Evolutionary conservation across 2,329 filamentous ascomycete genomes (phyloP).

Genomic region (Pseudodiploospora longispora): DNA sequence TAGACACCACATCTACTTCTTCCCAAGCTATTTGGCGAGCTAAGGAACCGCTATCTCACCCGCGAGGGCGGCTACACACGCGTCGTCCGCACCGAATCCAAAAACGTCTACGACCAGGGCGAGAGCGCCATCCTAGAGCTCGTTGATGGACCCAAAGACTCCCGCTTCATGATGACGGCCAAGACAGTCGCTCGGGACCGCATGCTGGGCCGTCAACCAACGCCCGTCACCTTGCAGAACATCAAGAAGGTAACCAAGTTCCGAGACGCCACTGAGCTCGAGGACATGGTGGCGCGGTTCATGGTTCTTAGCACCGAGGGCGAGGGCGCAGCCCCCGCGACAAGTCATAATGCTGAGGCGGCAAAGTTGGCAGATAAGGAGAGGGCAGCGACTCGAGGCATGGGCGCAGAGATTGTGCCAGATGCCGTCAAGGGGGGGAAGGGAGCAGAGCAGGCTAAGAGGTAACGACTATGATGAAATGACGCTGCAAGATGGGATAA

Average conservation of each 20-base stretch:
- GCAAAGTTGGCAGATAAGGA: slow-evolving; percentile 18
- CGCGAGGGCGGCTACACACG: slow-evolving; percentile 92
- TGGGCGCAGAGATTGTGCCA: slow-evolving; percentile 22
- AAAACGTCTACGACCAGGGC: slow-evolving; percentile 76
- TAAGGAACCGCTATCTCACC: slow-evolving; percentile 68
- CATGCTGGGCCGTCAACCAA: slow-evolving; percentile 47
- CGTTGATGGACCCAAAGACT: slow-evolving; percentile 88
- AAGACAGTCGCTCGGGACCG: slow-evolving; percentile 65
- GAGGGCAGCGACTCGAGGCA: slow-evolving; percentile 23
- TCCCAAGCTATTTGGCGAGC: slow-evolving; percentile 79
- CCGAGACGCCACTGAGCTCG: slow-evolving; percentile 59
- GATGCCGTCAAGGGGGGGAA: slow-evolving; percentile 14
- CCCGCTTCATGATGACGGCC: slow-evolving; percentile 91
- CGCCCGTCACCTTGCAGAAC: slow-evolving; percentile 68
- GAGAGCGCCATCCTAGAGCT: slow-evolving; percentile 87
- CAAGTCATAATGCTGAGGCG: slow-evolving; percentile 13
- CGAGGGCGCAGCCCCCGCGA: slow-evolving; percentile 7
- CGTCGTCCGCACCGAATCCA: slow-evolving; percentile 83
- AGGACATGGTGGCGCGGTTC: slow-evolving; percentile 49
- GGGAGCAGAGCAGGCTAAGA: slow-evolving; percentile 1
- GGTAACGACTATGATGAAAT: slow-evolving; percentile 1
- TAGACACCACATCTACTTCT: slow-evolving; percentile 63
- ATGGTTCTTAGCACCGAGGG: slow-evolving; percentile 18
- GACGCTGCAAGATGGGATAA: background rate
- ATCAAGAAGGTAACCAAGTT: slow-evolving; percentile 79